These are phyloP conservation scores for Teratosphaeria epicoccoides DNA, from an alignment of 2,329 filamentous ascomycete species.

Conservation along the genomic window DNA sequence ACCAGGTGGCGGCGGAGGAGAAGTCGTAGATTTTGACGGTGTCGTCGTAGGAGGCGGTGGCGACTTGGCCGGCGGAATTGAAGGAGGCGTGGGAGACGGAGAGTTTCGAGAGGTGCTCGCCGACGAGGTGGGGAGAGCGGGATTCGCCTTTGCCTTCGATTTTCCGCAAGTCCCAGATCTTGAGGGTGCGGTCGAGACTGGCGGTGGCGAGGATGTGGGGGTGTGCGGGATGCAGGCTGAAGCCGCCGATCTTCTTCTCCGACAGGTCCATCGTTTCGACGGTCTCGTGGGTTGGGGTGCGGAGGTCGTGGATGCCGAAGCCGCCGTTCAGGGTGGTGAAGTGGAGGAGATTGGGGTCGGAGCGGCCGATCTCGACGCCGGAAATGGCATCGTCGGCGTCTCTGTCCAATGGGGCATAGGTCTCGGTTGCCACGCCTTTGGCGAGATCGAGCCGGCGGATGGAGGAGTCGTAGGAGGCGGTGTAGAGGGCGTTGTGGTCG, in stretches of 20 bases:
- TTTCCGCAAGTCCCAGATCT: slow-evolving; percentile 85
- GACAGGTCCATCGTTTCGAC: slow-evolving; percentile 61
- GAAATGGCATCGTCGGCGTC: slow-evolving; percentile 70
- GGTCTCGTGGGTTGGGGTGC: slow-evolving; percentile 45
- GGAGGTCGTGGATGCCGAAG: slow-evolving; percentile 71
- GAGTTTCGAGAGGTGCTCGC: slow-evolving; percentile 69
- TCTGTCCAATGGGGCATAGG: slow-evolving; percentile 63
- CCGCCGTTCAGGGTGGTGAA: slow-evolving; percentile 79
- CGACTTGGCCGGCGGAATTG: slow-evolving; percentile 73
- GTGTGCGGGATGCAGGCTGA: slow-evolving; percentile 68
- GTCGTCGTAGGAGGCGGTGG: slow-evolving; percentile 89
- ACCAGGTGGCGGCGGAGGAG: slow-evolving; percentile 31
- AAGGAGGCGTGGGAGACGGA: slow-evolving; percentile 91
- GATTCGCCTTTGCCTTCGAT: slow-evolving; percentile 50
- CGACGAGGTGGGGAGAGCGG: slow-evolving; percentile 58
- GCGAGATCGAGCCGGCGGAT: slow-evolving; percentile 77
- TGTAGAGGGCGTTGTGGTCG: slow-evolving; percentile 66
- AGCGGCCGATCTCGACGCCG: slow-evolving; percentile 64
- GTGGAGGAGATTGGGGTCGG: slow-evolving; percentile 63
- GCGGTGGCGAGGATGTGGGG: slow-evolving; percentile 81
- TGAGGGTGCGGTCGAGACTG: slow-evolving; percentile 77
- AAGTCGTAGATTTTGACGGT: slow-evolving; percentile 89
- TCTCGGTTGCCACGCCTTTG: slow-evolving; percentile 67
- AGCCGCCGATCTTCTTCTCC: slow-evolving; percentile 93
- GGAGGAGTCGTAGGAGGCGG: slow-evolving; percentile 84